Conservation (phyloP, 352 stramenopile species). For the Phytophthora tubulina region DNA sequence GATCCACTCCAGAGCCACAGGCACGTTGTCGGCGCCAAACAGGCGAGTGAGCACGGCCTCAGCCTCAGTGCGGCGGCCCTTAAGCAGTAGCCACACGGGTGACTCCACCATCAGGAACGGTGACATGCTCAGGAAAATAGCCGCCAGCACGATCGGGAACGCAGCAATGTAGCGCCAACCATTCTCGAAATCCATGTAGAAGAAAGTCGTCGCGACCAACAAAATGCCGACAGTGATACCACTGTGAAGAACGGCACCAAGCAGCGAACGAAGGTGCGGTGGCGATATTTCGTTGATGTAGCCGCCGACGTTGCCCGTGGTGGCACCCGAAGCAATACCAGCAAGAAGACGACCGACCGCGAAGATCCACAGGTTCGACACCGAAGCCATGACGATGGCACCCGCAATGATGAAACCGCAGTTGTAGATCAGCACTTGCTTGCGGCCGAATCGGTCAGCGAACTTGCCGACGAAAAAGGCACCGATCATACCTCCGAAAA, state of each 20-base stretch:
- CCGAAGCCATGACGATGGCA: conserved; percentile 38
- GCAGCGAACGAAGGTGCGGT: conserved; percentile 47
- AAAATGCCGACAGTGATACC: conserved; percentile 55
- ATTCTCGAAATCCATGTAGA: conserved; percentile 58
- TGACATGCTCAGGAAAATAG: conserved; percentile 54
- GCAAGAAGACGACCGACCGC: conserved; percentile 55
- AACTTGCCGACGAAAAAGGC: conserved; percentile 46
- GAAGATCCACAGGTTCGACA: conserved; percentile 51
- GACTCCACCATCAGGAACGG: conserved; percentile 63
- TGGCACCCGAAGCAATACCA: conserved; percentile 60
- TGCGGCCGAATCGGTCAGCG: conserved; percentile 51
- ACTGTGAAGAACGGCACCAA: conserved; percentile 50
- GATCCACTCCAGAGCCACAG: conserved; percentile 49
- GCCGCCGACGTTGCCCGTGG: conserved; percentile 49
- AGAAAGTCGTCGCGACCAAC: conserved; percentile 59
- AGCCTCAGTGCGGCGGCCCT: conserved; percentile 43
- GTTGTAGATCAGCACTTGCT: conserved; percentile 54
- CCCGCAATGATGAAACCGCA: conserved; percentile 52
- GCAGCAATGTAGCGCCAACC: conserved; percentile 71
- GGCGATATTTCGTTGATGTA: conserved; percentile 66
- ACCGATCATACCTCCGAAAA: conserved; percentile 59
- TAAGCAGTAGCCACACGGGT: conserved; percentile 58
- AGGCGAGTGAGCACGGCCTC: conserved; percentile 45
- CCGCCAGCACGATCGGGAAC: conserved; percentile 63
- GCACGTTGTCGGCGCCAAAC: conserved; percentile 50